Base-by-base conservation (phyloP, 768 basidiomycete genomes). In the Galerina sulciceps region DNA sequence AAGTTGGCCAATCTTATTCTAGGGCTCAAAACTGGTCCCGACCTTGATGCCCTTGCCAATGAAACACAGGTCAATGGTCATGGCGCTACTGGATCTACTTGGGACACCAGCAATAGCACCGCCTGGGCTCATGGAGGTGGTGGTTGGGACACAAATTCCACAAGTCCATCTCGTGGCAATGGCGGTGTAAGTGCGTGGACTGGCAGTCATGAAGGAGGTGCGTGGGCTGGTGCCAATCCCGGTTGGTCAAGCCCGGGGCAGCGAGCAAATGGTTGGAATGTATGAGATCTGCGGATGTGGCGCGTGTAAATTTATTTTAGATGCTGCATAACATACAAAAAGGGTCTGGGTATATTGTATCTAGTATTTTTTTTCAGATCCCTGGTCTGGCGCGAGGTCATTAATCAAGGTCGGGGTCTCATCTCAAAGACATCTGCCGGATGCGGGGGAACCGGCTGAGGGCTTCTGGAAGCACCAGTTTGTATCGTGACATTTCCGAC, bases 1-100 rank as follows among this genome's bases (percentile, higher is more conserved):
- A 94, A 94, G 69, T 76, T 94, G 26, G 92, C 89, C 2, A 91
- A 88, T 62, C 79, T 94, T 53, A 88, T 91, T 51, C 81, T 91
- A 44, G 89, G 87, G 10, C 79, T 93, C 11, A 91, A 93, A 71
- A 77, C 79, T 11, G 81, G 80, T 57, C 79, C 84, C 13, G 86
- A 90, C 41, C 69, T 83, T 37, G 87, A 88, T 57, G 73, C 79
- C 57, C 71, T 85, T 14, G 67, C 78, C 1, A 76, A 73, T 57
- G 77, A 75, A 50, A 77, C 80, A 23, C 74, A 70, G 53, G 67
- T 67, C 17, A 75, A 75, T 51, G 75, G 73, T 2, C 72, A 75
- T 37, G 57, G 52, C 37, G 48, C 58, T 23, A 55, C 44, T 38
- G 50, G 52, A 46, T 64, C 51, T 42, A 55, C 45, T 59, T 72